These are phyloP conservation scores for Penicillium expansum DNA, from an alignment of 2,329 filamentous ascomycete species.

Conservation along the genomic window DNA sequence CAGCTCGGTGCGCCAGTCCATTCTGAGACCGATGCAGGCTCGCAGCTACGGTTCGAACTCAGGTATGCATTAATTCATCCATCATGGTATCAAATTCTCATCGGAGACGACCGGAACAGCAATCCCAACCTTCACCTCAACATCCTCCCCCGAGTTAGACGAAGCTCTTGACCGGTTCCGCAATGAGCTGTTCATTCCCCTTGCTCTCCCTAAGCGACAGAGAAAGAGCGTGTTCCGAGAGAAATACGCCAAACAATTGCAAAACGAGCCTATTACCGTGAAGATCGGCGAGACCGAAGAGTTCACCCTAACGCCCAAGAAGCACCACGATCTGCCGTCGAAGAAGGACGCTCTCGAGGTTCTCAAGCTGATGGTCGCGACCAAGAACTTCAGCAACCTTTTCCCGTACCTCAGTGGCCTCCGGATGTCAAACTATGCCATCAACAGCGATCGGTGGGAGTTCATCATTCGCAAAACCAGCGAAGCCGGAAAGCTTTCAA, in stretches of 20 bases:
- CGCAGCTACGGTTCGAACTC: conserved; percentile 32
- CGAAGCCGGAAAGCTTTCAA: conserved; percentile 33
- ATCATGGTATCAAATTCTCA: not conserved
- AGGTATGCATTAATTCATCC: conserved; percentile 21
- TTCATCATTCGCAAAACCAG: conserved; percentile 41
- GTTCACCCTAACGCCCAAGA: conserved; percentile 40
- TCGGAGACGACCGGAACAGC: conserved; percentile 19
- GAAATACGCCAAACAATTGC: conserved; percentile 35
- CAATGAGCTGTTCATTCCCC: conserved; percentile 46
- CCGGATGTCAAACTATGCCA: conserved; percentile 27
- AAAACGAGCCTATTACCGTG: conserved; percentile 42
- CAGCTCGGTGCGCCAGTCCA: conserved; percentile 32
- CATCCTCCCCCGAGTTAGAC: conserved; percentile 42
- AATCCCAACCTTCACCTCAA: conserved; percentile 41
- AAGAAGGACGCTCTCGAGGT: conserved; percentile 33
- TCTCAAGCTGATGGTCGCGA: conserved; percentile 37
- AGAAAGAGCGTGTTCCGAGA: conserved; percentile 41
- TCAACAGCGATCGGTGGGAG: conserved; percentile 29
- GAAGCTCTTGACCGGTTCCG: conserved; percentile 42
- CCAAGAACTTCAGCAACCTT: conserved; percentile 43
- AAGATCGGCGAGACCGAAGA: conserved; percentile 40
- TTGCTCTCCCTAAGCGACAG: conserved; percentile 38
- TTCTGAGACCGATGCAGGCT: conserved; percentile 32
- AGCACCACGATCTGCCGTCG: conserved; percentile 32
- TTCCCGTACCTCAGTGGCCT: conserved; percentile 42